Evolutionary conservation across 768 basidiomycete species (phyloP), one percentile per base, ranked within the genome.

Genomic region (Hericium erinaceus): DNA sequence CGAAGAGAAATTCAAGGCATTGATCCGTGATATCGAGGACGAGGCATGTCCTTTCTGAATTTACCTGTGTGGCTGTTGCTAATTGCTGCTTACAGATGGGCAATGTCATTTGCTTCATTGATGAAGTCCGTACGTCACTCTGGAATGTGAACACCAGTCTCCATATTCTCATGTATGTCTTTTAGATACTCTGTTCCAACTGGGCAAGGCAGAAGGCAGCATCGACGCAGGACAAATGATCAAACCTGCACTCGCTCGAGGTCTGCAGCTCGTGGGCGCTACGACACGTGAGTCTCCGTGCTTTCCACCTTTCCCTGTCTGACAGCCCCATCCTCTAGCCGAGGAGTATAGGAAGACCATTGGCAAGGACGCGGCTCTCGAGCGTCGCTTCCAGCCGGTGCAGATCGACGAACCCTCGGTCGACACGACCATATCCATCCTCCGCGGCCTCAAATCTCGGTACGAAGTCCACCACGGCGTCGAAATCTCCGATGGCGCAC

Each of bases 391-490:
- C 73, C 92, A 95, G 65, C 91, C 93, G 0, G 86, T 97, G 6
- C 77, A 77, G 41, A 92, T 95, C 55, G 89, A 93, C 39, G 93
- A 95, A 65, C 93, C 93, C 0, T 85, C 87, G 0, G 88, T 95
- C 10, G 84, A 88, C 55, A 83, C 85, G 0, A 91, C 90, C 0
- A 89, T 90, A 22, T 87, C 87, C 0, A 97, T 97, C 57, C 77
- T 95, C 0, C 86, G 92, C 18, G 93, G 92, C 8, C 74, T 95
- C 38, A 92, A 93, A 66, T 68, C 87, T 0, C 77, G 84, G 44
- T 94, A 95, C 64, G 92, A 95, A 63, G 90, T 92, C 1, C 93
- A 97, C 65, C 93, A 95, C 60, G 93, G 93, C 33, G 93, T 97
- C 2, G 89, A 91, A 66, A 94, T 97, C 57, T 83, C 90, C 1